phyloP scores from a whole-genome alignment of 441 rosid species.

The Populus hybrid region DNA sequence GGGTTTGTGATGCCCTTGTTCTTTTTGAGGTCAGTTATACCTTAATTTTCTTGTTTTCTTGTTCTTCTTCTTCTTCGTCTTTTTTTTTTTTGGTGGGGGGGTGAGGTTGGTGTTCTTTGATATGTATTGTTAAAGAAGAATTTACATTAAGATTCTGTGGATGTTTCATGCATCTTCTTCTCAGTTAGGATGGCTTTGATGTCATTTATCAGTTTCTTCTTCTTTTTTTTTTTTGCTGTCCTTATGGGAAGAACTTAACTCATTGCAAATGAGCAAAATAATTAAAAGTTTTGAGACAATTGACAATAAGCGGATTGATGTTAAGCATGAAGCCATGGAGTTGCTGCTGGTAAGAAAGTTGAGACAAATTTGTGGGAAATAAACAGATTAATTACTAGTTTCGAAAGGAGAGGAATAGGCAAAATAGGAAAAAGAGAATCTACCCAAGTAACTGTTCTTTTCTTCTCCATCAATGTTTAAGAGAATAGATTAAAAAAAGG shows the following conservation, averaged over 20 bases:
- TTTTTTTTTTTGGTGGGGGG: background rate
- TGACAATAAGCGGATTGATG: no score
- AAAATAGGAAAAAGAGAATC: background rate
- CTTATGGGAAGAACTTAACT: background rate
- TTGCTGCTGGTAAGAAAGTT: background rate
- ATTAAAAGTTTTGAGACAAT: no score
- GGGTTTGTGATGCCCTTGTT: slow-evolving; percentile 83
- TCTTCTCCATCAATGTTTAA: background rate
- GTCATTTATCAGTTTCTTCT: background rate
- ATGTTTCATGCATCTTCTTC: background rate
- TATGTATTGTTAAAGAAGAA: background rate
- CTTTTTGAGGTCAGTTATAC: slow-evolving; percentile 63
- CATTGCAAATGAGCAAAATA: background rate
- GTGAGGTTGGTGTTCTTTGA: background rate
- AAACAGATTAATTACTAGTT: background rate
- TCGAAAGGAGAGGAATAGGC: background rate
- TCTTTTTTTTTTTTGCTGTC: background rate
- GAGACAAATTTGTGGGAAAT: background rate
- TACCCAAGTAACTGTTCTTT: background rate
- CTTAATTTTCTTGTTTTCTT: background rate
- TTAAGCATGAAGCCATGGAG: no score
- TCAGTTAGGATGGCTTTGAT: background rate
- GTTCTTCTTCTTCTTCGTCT: background rate
- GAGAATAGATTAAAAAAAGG: background rate
- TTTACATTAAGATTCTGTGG: background rate